Evolutionary conservation across 768 basidiomycete species (phyloP), one percentile per base, ranked within the genome.

Genomic region (Phlebiopsis flavidoalba): DNA sequence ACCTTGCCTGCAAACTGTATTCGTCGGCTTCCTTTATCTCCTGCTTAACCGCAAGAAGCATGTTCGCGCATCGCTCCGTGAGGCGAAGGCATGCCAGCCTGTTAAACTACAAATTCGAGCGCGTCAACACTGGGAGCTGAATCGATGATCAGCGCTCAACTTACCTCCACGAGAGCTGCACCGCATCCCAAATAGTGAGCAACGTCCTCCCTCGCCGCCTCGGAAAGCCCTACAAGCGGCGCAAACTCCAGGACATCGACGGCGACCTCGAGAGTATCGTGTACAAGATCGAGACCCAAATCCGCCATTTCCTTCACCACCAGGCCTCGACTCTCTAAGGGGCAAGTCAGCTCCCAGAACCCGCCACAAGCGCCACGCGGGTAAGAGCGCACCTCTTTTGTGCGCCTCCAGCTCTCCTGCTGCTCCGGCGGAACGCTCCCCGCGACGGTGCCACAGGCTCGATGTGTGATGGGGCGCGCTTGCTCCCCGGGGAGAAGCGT

Each of bases 41-140:
- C 35, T 82, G 79, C 0, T 83, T 79, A 5, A 92, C 80, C 11
- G 82, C 80, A n/a, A 85, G 71, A 2, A 91, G 77, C 17, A 87
- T 80, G 14, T 82, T 82, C 0, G 89, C 89, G 62, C 88, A 90
- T 26, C 88, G 83, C 64, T 89, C 84, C 0, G 87, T 88, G 8
- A 92, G 77, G 10, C 88, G 84, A 31, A 91, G 76, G 65, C 87
- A 89, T 1, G 82, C 80, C 12, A 86, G 73, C 17, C 86, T 78
- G 62, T 91, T 90, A 63, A 81, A 83, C 89, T 91, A 64, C 33
- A 45, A 15, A 12, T 43, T 4, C 40, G 12, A 47, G 47, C 19
- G 31, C 24, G 51, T 53, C 14, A 10, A 35, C 50, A 50, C 10
- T n/a, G 6, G 49, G 15, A 36, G 26, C 4, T 22, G 24, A 17